Evolutionary conservation across 2,329 filamentous ascomycete species (phyloP).

Genomic region (Paracorniculantispora psalliotae): DNA sequence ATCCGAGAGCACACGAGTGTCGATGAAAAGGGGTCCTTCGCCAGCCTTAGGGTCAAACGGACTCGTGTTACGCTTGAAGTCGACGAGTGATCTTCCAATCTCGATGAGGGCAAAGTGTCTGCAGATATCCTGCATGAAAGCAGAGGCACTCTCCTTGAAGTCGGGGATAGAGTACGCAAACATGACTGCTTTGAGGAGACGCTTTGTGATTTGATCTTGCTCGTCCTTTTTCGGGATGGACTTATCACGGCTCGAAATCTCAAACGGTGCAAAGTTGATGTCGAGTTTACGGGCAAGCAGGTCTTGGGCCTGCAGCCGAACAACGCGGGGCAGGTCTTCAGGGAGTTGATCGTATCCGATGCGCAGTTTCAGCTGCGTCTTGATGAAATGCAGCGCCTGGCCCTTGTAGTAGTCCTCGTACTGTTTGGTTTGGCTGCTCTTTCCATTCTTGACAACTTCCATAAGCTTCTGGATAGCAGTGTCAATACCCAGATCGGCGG

Average conservation of each 20-base stretch:
- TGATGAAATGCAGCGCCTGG: slow-evolving; percentile 84
- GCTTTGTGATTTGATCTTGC: slow-evolving; percentile 78
- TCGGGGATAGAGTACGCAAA: slow-evolving; percentile 78
- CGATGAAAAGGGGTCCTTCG: slow-evolving; percentile 81
- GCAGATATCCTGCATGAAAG: slow-evolving; percentile 75
- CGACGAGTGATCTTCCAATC: slow-evolving; percentile 76
- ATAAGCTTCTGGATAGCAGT: slow-evolving; percentile 82
- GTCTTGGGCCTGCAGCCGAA: slow-evolving; percentile 87
- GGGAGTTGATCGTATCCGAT: slow-evolving; percentile 84
- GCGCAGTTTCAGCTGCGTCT: slow-evolving; percentile 82
- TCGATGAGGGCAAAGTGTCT: slow-evolving; percentile 89
- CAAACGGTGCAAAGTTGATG: slow-evolving; percentile 64
- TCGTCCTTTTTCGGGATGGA: slow-evolving; percentile 83
- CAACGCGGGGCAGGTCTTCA: slow-evolving; percentile 78
- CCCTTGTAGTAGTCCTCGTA: slow-evolving; percentile 84
- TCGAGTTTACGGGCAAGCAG: slow-evolving; percentile 68
- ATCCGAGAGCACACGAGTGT: slow-evolving; percentile 81
- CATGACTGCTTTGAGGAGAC: slow-evolving; percentile 82
- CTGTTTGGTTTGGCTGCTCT: slow-evolving; percentile 52
- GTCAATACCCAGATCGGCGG: slow-evolving; percentile 79
- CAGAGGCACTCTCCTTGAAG: slow-evolving; percentile 68
- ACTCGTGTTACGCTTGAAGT: slow-evolving; percentile 69
- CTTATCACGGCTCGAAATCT: slow-evolving; percentile 70
- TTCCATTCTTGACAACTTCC: slow-evolving; percentile 65
- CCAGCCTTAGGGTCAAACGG: slow-evolving; percentile 81